Evolutionary conservation across 345 rosid species (phyloP), one percentile per base, ranked within the genome.

Genomic region (Eucalyptus pauciflora): DNA sequence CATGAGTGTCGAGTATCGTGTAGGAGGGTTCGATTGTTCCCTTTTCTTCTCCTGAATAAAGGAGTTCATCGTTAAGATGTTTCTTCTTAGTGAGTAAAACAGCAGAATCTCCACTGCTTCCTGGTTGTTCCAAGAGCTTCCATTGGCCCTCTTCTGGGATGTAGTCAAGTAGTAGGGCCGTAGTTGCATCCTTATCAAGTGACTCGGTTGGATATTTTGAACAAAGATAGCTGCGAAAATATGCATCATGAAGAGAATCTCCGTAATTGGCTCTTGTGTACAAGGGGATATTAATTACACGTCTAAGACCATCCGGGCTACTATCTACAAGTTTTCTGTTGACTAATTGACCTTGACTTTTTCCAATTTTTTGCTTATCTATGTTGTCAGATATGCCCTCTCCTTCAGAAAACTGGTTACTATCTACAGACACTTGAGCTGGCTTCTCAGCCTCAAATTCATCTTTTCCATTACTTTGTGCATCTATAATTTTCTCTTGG

Each of bases 141-240:
- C 98, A 96, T 89, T 95, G 94, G 88, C 97, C 98, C 89, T 95
- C 99, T 92, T 97, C 99, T 49, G 99, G 98, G 90, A 94, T 90
- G 89, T 96, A 97, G 94, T 97, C 97, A 64, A 97, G 95, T 88
- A 96, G 94, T 85, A 96, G 90, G 86, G 98, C 96, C 64, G 97
- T 91, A 51, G 98, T 95, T 76, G 95, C 90, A 92, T 94, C 97
- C 90, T 95, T 54, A 94, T 96, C 97, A 86, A 95, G 91, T 50
- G 94, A 93, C 88, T 95, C 91, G 41, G 91, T 90, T 80, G 91
- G 93, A 79, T 92, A 85, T 91, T 95, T 93, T 24, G 95, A 91
- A 71, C 93, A 90, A 90, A 93, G 94, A 89, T 92, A 90, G 81
- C 91, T 92, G 58, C 69, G 87, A 25, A 90, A 67, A 87, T 93